Evolutionary conservation across 2,329 filamentous ascomycete genomes (phyloP).

Genomic region (Piedraia hortae): DNA sequence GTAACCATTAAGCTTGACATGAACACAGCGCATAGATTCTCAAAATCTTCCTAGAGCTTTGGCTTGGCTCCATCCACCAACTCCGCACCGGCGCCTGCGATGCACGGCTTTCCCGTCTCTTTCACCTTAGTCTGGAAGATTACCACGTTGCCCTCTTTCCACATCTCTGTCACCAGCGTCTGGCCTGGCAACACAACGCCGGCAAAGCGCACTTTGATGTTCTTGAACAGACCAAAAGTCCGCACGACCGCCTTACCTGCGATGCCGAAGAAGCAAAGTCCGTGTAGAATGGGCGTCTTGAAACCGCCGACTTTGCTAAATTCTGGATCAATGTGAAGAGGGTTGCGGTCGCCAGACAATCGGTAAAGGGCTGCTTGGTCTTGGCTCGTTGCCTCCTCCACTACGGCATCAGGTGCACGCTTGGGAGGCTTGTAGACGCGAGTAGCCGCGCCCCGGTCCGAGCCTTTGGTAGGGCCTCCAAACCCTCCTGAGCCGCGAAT

Average conservation of each 20-base stretch:
- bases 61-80: conserved; percentile 26
- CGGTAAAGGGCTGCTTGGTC: conserved; percentile 89
- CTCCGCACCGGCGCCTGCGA: conserved; percentile 56
- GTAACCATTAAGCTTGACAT: too few relatives aligned
- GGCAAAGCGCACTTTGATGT: conserved; percentile 78
- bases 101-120: conserved; percentile 76
- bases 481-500: conserved; percentile 78
- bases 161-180: conserved; percentile 84
- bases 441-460: conserved; percentile 54
- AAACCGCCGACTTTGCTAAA: conserved; percentile 93
- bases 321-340: conserved; percentile 77
- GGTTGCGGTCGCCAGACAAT: conserved; percentile 82
- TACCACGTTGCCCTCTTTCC: conserved; percentile 57
- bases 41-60: conserved; percentile 26
- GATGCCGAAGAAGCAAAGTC: conserved; percentile 85
- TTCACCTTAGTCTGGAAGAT: conserved; percentile 72
- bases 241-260: conserved; percentile 73
- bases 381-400: conserved; percentile 63
- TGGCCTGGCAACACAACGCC: conserved; percentile 64
- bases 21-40: too few relatives aligned
- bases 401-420: conserved; percentile 50
- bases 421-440: conserved; percentile 52
- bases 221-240: conserved; percentile 59
- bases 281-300: conserved; percentile 80
- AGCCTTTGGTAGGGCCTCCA: conserved; percentile 50